These are phyloP conservation scores for Candida coquimbonensis DNA, from an alignment of 805 yeast genomes.

Conservation along the genomic window DNA sequence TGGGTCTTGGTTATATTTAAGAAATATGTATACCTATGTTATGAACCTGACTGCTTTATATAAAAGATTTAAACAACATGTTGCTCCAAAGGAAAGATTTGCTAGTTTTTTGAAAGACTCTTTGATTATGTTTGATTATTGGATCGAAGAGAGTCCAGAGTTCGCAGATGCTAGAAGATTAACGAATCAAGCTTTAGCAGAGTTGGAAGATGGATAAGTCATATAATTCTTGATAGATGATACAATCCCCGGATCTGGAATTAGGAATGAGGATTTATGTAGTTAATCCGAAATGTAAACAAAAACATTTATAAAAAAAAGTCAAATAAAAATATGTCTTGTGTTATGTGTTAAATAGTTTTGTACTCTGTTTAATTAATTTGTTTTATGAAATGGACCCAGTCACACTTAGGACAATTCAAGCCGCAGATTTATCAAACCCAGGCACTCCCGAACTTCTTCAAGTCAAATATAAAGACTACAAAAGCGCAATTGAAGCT, in stretches of 20 bases:
- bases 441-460: background rate
- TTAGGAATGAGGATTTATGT: too few species aligned
- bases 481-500: conserved; percentile 27
- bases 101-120: conserved; percentile 4
- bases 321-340: too few species aligned
- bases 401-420: background rate
- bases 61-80: conserved; percentile 8
- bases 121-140: conserved; percentile 12
- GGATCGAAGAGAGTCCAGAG: conserved; percentile 18
- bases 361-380: too few species aligned
- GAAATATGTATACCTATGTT: conserved; percentile 11
- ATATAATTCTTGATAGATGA: too few species aligned
- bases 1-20: conserved; percentile 21
- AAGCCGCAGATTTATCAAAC: too few species aligned
- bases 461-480: conserved; percentile 22
- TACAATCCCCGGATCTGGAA: too few species aligned
- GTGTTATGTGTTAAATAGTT: too few species aligned
- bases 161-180: conserved; percentile 8
- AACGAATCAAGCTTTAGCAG: conserved; percentile 2
- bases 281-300: background rate
- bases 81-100: conserved; percentile 8
- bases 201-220: background rate
- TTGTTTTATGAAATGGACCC: background rate
- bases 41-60: conserved; percentile 8
- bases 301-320: background rate